These are phyloP conservation scores for Coemansia sp. DNA, from an alignment of 192 early-diverging fungal species.

Conservation along the genomic window DNA sequence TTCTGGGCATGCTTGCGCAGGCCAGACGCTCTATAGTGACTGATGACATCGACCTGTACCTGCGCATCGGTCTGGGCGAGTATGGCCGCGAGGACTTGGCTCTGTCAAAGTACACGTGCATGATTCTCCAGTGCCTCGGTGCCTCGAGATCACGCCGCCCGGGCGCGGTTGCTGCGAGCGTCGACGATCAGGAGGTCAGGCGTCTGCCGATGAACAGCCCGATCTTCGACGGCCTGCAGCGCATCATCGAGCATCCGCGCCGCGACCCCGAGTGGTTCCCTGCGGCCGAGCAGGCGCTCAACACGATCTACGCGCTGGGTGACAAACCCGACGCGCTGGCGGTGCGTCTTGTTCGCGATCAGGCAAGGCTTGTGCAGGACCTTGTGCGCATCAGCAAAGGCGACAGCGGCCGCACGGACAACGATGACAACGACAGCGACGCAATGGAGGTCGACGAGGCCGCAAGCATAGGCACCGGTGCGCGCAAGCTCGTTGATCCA, in stretches of 20 bases:
- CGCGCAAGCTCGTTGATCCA: constrained; percentile 48
- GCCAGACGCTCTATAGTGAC: constrained; percentile 77
- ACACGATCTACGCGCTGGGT: constrained; percentile 84
- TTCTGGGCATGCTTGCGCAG: constrained; percentile 92
- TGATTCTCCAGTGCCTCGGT: constrained; percentile 84
- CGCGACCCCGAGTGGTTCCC: constrained; percentile 72
- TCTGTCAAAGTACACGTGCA: constrained; percentile 88
- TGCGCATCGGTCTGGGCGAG: constrained; percentile 83
- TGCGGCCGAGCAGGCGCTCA: constrained; percentile 91
- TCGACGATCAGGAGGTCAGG: constrained; percentile 35
- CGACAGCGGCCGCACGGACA: constrained; percentile 15
- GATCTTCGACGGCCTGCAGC: constrained; percentile 57
- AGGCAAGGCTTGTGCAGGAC: constrained; percentile 67
- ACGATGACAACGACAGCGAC: constrained; percentile 36
- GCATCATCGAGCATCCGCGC: constrained; percentile 50
- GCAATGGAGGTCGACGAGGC: constrained; percentile 29
- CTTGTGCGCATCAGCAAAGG: constrained; percentile 26
- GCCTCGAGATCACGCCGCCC: constrained; percentile 24
- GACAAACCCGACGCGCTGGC: constrained; percentile 89
- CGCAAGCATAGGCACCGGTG: neutral
- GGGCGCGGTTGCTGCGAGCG: constrained; percentile 11
- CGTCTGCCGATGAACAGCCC: constrained; percentile 61
- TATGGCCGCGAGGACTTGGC: constrained; percentile 76
- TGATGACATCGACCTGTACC: constrained; percentile 81
- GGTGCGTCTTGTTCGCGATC: constrained; percentile 70